These are phyloP conservation scores for Ophiosphaerella narmari DNA, from an alignment of 2,329 filamentous ascomycete genomes.

Conservation along the genomic window DNA sequence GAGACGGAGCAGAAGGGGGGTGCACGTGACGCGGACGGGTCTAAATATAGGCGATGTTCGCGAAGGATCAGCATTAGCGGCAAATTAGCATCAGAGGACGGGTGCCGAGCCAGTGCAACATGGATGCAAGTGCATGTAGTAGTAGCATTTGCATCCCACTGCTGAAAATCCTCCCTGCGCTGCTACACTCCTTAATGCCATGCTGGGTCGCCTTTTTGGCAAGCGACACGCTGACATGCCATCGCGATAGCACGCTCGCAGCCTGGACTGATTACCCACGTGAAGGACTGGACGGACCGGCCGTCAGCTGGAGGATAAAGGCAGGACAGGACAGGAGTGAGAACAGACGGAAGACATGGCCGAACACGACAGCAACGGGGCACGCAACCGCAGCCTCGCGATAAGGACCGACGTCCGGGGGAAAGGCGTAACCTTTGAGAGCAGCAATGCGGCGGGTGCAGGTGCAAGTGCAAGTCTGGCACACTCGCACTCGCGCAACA, in stretches of 20 bases:
- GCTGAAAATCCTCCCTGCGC: not conserved
- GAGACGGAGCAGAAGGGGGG: not conserved
- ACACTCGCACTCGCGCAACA: conserved; percentile 11
- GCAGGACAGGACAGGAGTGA: not conserved
- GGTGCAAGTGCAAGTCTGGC: conserved; percentile 2
- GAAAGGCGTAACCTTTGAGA: conserved; percentile 29
- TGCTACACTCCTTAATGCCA: conserved; percentile 4
- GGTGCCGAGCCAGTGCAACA: not conserved
- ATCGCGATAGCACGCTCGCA: not conserved
- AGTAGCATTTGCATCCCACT: not conserved
- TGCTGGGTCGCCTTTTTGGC: not conserved
- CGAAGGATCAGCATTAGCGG: conserved; percentile 5
- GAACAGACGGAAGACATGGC: conserved; percentile 22
- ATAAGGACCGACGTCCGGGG: conserved; percentile 25
- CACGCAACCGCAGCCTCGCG: conserved; percentile 19
- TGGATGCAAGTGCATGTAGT: not conserved
- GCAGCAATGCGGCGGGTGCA: conserved; percentile 17
- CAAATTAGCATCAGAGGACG: conserved; percentile 2
- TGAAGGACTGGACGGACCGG: not conserved
- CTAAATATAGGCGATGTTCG: conserved; percentile 4
- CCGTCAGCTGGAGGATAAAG: not conserved
- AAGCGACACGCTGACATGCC: conserved; percentile 1
- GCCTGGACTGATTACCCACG: not conserved
- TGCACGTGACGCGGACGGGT: conserved; percentile 4
- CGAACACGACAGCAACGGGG: conserved; percentile 12